Percentiles rank a stretch among this genome's conserved stretches.
Evolutionary conservation across 441 rosid species (phyloP).

Genomic region (Populus hybrid): DNA sequence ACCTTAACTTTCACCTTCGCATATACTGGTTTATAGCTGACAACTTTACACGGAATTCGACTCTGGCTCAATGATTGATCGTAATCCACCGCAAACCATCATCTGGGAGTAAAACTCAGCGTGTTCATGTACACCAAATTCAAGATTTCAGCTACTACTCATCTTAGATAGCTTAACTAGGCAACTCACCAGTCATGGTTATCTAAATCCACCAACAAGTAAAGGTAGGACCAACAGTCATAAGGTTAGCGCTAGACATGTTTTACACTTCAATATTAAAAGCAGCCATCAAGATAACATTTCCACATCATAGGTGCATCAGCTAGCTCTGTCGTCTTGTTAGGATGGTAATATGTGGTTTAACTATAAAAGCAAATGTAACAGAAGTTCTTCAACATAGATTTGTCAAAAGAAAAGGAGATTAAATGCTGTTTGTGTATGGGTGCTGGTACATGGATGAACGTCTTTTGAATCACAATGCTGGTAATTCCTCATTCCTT

Average conservation of each 20-base stretch:
- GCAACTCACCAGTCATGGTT: neutral
- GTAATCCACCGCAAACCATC: conserved; percentile 30
- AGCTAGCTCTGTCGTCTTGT: neutral
- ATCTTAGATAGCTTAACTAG: neutral
- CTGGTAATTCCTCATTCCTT: neutral
- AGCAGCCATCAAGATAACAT: neutral
- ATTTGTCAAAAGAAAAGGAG: neutral
- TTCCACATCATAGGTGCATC: neutral
- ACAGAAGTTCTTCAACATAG: neutral
- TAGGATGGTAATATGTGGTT: neutral
- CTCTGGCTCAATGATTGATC: conserved; percentile 29
- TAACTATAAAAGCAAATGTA: neutral
- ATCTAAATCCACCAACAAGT: neutral
- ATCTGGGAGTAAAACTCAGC: conserved; percentile 34
- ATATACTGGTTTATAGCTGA: neutral
- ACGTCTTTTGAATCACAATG: neutral
- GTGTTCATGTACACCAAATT: conserved; percentile 20
- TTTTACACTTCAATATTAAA: neutral
- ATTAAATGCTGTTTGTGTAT: neutral
- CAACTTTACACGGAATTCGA: conserved; percentile 10
- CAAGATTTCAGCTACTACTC: neutral
- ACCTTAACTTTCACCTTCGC: neutral
- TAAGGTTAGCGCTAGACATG: neutral
- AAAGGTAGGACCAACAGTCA: neutral
- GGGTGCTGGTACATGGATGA: neutral